Percentiles rank a stretch among this genome's conserved stretches.
These are phyloP conservation scores for Mycocalia duriaeana DNA, from an alignment of 1,284 basidiomycete species.

Conservation along the genomic window DNA sequence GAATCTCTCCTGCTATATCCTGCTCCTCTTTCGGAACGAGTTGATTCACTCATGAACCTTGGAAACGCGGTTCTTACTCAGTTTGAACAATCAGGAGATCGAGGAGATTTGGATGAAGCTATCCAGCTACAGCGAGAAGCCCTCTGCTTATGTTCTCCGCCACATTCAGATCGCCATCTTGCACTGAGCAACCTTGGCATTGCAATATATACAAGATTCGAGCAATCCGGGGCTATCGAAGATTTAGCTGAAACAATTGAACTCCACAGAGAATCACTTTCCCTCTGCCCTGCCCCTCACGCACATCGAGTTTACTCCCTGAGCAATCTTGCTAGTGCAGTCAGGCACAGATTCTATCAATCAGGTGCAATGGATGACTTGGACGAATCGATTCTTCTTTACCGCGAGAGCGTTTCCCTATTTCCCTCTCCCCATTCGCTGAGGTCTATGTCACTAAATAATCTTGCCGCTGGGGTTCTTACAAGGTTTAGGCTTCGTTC, in stretches of 20 bases:
- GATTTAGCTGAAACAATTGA: constrained; percentile 9
- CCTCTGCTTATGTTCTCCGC: not conserved
- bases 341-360: constrained; percentile 11
- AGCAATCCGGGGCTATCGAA: constrained; percentile 1
- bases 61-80: not conserved
- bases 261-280: constrained; percentile 6
- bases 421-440: constrained; percentile 3
- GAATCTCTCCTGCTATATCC: not conserved
- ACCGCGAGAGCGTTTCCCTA: constrained; percentile 9
- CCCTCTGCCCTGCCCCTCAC: not conserved
- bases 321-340: constrained; percentile 10
- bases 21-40: not conserved
- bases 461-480: constrained; percentile 12
- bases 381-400: constrained; percentile 11
- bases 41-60: not conserved
- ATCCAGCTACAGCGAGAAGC: not conserved
- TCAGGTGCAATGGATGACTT: constrained; percentile 10
- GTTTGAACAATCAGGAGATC: not conserved
- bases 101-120: not conserved
- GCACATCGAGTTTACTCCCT: constrained; percentile 1
- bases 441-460: constrained; percentile 7
- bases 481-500: constrained; percentile 8
- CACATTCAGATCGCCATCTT: not conserved
- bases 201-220: not conserved
- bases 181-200: not conserved